Base-by-base conservation (phyloP, 2,329 filamentous ascomycete genomes). In the Claviceps sp. region DNA sequence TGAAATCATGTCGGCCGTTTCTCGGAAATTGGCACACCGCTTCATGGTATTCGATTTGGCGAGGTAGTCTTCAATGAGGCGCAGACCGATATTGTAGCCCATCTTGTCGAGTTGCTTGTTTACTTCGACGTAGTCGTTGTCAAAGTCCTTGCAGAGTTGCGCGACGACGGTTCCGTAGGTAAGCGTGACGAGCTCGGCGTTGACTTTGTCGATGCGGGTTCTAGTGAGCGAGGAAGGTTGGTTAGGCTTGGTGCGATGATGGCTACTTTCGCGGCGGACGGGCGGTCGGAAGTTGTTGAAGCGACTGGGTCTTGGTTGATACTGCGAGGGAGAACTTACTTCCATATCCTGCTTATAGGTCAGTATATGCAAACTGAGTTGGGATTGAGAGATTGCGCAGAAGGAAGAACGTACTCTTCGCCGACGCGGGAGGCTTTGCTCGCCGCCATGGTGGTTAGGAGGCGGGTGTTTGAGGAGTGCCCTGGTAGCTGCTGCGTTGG, bases 31-130 rank as follows among this genome's bases (percentile, higher is more conserved):
- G 60, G 81, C 77, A 69, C 93, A 98, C 57, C 89, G 80, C 60
- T 89, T 87, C 78, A 84, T 84, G 2, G 87, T 89, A 61, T 89
- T 91, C 5, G 89, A 93, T 69, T 96, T 97, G 61, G 93, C 93
- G 17, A 98, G 81, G 64, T 96, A 98, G 70, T 98, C 93, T 62
- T 98, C 93, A 60, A 98, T 96, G 58, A 98, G 72, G 40, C 93
- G 87, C 64, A 97, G 76, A 30, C 93, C 93, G 58, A 98, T 98
- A 64, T 97, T 97, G 73, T 97, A 96, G 52, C 93, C 93, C 93
- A 98, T 98, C 72, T 91, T 94, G 66, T 98, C 93, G 45, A 98
- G 78, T 68, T 98, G 93, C 68, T 91, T 89, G 73, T 98, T 98
- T 65, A 98, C 91, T 67, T 97, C 89, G 50, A 81, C 75, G 66